Percentiles rank a stretch among this genome's conserved stretches.
Evolutionary conservation across 176 grass and related monocot species (phyloP).

Genomic region (Puccinellia tenuiflora): DNA sequence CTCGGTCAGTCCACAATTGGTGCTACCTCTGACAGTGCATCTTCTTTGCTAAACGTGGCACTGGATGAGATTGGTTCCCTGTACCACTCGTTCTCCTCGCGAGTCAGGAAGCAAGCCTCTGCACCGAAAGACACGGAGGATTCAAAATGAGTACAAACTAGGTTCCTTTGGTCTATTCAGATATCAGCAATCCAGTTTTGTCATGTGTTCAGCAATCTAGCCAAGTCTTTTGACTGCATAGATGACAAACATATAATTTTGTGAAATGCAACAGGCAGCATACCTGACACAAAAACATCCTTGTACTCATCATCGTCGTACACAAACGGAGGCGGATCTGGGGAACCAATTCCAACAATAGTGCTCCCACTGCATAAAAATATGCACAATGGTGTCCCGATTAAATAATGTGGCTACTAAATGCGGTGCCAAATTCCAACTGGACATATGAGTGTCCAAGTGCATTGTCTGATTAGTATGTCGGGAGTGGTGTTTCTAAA

Average conservation of each 20-base stretch:
- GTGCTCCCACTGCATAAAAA: constrained; percentile 84
- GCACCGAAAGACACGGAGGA: constrained; percentile 16
- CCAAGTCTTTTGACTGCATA: neutral
- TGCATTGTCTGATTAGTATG: neutral
- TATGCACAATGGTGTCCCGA: neutral
- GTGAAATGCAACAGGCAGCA: neutral
- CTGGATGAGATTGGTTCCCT: constrained; percentile 61
- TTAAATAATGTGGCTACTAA: neutral
- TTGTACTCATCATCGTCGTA: constrained; percentile 92
- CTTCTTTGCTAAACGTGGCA: constrained; percentile 45
- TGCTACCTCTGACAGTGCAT: constrained; percentile 24
- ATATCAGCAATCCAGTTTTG: neutral
- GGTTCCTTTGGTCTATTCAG: neutral
- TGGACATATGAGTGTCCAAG: neutral
- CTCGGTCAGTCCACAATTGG: constrained; percentile 36
- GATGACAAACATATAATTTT: neutral
- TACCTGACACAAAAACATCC: constrained; percentile 96
- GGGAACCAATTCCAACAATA: constrained; percentile 83
- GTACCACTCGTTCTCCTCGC: constrained; percentile 85
- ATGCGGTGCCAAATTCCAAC: neutral
- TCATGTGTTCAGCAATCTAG: neutral
- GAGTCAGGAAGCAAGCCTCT: constrained; percentile 81
- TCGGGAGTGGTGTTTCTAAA: no score
- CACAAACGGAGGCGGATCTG: constrained; percentile 84
- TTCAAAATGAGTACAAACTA: neutral